phyloP scores from a whole-genome alignment of 1,284 basidiomycete species.

The Sporisorium sorghi region DNA sequence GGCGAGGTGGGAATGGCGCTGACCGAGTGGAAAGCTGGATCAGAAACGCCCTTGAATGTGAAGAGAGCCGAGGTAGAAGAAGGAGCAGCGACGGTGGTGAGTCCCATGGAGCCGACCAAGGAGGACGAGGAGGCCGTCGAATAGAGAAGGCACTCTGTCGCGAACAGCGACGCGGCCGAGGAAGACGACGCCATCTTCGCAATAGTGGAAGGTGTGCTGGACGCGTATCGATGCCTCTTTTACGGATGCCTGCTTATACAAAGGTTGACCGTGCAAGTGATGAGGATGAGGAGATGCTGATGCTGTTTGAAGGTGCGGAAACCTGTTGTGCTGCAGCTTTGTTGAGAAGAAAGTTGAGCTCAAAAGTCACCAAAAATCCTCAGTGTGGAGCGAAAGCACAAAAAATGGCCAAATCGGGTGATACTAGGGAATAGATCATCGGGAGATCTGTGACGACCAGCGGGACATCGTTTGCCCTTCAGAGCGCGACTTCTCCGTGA shows the following conservation, averaged over 20 bases:
- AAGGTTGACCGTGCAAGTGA: not conserved
- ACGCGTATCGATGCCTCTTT: not conserved
- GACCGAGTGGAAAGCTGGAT: conserved; percentile 52
- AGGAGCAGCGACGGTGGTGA: conserved; percentile 48
- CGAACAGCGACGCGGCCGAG: conserved; percentile 46
- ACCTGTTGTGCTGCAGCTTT: not conserved
- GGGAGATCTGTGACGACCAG: not conserved
- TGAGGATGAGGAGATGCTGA: not conserved
- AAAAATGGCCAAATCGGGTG: not conserved
- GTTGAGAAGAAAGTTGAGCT: conserved; percentile 4
- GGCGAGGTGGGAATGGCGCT: conserved; percentile 38
- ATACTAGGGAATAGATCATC: not conserved
- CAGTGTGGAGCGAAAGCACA: conserved; percentile 3
- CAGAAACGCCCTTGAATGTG: conserved; percentile 56
- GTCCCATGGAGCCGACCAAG: conserved; percentile 46
- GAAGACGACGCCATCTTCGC: conserved; percentile 30
- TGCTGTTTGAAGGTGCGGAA: not conserved
- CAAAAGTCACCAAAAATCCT: conserved; percentile 4
- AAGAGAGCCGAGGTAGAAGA: conserved; percentile 53
- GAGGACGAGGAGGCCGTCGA: conserved; percentile 53
- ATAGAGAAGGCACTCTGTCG: conserved; percentile 56
- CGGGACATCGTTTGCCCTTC: not conserved
- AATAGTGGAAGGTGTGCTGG: not conserved
- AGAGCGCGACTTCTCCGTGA: too few relatives aligned
- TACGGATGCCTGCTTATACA: not conserved